Base-by-base conservation (phyloP, 306 rosid species). In the Gynostemma pentaphyllum region DNA sequence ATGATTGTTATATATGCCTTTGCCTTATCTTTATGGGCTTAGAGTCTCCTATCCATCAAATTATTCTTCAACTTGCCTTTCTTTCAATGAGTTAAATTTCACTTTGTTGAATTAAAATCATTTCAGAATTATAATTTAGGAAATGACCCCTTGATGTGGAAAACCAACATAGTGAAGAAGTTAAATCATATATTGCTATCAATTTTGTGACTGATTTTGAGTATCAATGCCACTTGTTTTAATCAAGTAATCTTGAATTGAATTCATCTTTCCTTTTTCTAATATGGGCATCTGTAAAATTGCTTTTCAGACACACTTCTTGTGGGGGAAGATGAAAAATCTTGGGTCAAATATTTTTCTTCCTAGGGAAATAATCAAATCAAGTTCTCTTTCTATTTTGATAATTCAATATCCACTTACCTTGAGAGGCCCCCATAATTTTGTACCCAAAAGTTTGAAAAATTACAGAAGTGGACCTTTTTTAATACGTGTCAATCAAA, bases 241-340 rank as follows among this genome's bases (percentile, higher is more conserved):
- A 30, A 56, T 56, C 63, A 22, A 39, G n/a, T n/a, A 14, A 6
- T 48, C 8, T 48, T n/a, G 5, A 29, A 48, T 21, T 48, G 12
- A 50, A 21, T 5, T 50, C 1, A 46, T 18, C 49, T 16, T 45
- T 45, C 2, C 51, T 4, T 23, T 24, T 50, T 32, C 56, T 50
- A 3, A 23, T 59, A 59, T 59, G 64, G 64, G 64, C 46, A 59
- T 59, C 64, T 59, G 46, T 2, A 36, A 36, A 36, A 59, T 59
- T 59, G 64, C 64, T 46, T 59, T 59, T 59, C 64, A 46, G 37
- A 59, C 64, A 59, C 37, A 59, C 37, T 59, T 18, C 28, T 59
- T 59, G 64, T 45, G 37, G 64, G 46, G 21, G 0, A 4, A 14
- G 13, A n/a, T n/a, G 15, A 30, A 30, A 52, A 0, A 4, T 59